Conservation (phyloP, 2,329 filamentous ascomycete genomes). For the Sclerotinia trifoliorum region DNA sequence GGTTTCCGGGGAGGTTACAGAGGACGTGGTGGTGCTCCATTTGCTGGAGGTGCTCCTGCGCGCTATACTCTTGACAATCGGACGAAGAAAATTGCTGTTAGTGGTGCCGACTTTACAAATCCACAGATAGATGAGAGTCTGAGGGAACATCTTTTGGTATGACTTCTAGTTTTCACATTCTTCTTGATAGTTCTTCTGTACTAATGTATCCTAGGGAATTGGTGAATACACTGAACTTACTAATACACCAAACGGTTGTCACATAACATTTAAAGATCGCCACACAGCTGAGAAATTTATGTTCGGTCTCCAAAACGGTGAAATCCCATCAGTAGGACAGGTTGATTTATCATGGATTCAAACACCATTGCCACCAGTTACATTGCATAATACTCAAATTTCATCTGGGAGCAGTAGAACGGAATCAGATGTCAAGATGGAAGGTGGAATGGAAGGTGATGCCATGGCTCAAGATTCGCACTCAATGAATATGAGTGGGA, state of each 20-base stretch:
- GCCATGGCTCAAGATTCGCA: conserved; percentile 34
- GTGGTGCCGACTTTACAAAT: conserved; percentile 61
- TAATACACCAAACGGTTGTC: conserved; percentile 47
- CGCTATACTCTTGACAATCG: conserved; percentile 73
- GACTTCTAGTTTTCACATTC: conserved; percentile 34
- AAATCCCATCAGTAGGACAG: conserved; percentile 62
- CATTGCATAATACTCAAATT: conserved; percentile 23
- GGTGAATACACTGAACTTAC: conserved; percentile 62
- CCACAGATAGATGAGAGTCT: conserved; percentile 65
- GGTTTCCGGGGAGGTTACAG: conserved; percentile 47
- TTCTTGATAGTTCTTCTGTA: conserved; percentile 2
- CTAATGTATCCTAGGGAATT: conserved; percentile 49
- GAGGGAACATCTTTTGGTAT: conserved; percentile 68
- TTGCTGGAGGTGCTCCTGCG: conserved; percentile 38
- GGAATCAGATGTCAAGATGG: conserved; percentile 20
- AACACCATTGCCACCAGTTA: conserved; percentile 36
- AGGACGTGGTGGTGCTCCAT: conserved; percentile 46
- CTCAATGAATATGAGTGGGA: conserved; percentile 22
- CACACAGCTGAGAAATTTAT: conserved; percentile 70
- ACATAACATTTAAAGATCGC: conserved; percentile 64
- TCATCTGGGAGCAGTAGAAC: conserved; percentile 2
- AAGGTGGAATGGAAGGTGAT: conserved; percentile 38
- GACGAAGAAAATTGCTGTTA: conserved; percentile 64
- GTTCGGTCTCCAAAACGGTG: conserved; percentile 54
- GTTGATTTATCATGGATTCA: conserved; percentile 66